These are phyloP conservation scores for Hypoxylon sp. DNA, from an alignment of 2,329 filamentous ascomycete genomes.

Conservation along the genomic window DNA sequence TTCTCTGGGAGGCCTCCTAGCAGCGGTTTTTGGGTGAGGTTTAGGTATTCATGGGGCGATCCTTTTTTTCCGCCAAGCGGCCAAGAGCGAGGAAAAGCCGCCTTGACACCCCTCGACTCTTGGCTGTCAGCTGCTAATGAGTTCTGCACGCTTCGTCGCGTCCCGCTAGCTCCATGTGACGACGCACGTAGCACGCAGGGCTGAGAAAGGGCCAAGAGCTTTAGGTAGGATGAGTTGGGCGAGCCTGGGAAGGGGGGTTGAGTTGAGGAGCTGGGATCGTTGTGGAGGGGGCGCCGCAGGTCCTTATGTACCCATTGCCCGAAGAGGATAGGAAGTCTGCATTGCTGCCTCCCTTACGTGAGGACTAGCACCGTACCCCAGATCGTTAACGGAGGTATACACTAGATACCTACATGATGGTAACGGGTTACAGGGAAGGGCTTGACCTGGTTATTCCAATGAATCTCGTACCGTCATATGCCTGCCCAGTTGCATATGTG, in stretches of 20 bases:
- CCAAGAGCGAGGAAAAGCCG: conserved; percentile 15
- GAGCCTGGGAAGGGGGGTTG: background rate
- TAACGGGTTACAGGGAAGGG: background rate
- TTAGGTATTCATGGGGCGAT: conserved; percentile 8
- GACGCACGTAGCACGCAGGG: conserved; percentile 40
- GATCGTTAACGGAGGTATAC: conserved; percentile 1
- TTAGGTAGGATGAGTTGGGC: conserved; percentile 25
- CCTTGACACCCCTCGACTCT: background rate
- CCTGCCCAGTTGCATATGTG: conserved; percentile 6
- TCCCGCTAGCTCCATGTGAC: conserved; percentile 27
- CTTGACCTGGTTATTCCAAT: conserved; percentile 11
- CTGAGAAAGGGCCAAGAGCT: conserved; percentile 38
- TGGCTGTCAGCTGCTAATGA: conserved; percentile 17
- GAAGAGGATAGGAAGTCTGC: conserved; percentile 8
- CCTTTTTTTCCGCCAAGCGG: conserved; percentile 16
- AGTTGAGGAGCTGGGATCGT: background rate
- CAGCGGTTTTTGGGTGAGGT: background rate
- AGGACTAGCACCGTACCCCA: conserved; percentile 9
- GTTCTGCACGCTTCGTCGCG: conserved; percentile 18
- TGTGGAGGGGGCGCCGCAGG: background rate
- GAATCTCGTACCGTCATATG: conserved; percentile 14
- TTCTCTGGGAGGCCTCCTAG: background rate
- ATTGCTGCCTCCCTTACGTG: conserved; percentile 17
- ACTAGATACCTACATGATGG: background rate
- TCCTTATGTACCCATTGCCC: background rate